These are phyloP conservation scores for Gonium pectorale DNA, from an alignment of 139 green algal genomes.

Conservation along the genomic window DNA sequence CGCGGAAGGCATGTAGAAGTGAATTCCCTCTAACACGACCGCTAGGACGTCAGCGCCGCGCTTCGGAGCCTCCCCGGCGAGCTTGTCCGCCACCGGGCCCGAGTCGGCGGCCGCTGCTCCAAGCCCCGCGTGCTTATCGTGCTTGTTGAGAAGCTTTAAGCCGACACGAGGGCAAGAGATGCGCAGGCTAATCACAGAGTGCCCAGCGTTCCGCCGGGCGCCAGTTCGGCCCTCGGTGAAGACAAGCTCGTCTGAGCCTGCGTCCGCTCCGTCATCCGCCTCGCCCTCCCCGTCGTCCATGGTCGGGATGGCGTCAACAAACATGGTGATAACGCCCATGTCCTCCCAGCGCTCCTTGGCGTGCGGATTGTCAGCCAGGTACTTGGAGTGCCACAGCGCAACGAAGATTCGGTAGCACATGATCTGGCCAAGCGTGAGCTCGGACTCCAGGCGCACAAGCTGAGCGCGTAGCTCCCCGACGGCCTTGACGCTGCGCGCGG, in stretches of 20 bases:
- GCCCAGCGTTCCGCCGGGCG: background rate
- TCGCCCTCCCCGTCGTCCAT: constrained; percentile 46
- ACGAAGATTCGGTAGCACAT: constrained; percentile 56
- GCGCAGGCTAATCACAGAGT: constrained; percentile 18
- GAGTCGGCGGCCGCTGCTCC: too few species aligned
- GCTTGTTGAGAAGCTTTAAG: constrained; percentile 35
- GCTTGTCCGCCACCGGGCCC: too few species aligned
- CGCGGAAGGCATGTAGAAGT: constrained; percentile 10
- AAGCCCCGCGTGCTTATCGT: too few species aligned
- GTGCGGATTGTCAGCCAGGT: background rate
- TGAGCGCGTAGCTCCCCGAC: background rate
- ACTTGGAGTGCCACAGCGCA: constrained; percentile 53
- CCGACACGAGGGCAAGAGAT: constrained; percentile 39
- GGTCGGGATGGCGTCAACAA: constrained; percentile 52
- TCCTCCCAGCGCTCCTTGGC: constrained; percentile 11
- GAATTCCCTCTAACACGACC: constrained; percentile 32
- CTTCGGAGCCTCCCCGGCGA: background rate
- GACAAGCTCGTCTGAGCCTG: too few species aligned
- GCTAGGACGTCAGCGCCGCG: background rate
- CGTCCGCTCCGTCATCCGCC: too few species aligned
- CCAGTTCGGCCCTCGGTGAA: too few species aligned
- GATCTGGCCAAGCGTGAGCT: constrained; percentile 54
- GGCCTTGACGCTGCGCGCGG: too few species aligned
- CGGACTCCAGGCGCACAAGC: constrained; percentile 41
- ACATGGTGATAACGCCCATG: constrained; percentile 50